Base-by-base conservation (phyloP, 2,329 filamentous ascomycete genomes). In the Trichoderma semiorbis region DNA sequence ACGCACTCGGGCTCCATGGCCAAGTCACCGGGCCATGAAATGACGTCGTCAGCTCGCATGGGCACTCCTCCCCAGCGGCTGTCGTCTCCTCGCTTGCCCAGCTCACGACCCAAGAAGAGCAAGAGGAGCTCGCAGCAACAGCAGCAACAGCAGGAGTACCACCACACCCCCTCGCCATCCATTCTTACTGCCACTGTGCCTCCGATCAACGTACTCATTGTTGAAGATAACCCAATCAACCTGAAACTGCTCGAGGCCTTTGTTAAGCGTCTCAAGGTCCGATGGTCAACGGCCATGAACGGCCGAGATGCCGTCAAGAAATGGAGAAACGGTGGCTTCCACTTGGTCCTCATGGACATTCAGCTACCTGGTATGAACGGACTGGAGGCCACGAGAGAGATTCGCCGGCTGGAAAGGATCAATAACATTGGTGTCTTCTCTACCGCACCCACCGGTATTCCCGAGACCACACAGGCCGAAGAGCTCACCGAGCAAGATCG, bases 201-300 rank as follows among this genome's bases (percentile, higher is more conserved):
- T 8, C 95, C 96, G 1, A 98, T 99, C 83, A 98, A 97, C 76
- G 95, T 98, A 8, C 86, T 99, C 57, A 97, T 99, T 73, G 96
- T 99, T 16, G 96, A 99, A 84, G 96, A 99, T 83, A 99, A 99
- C 81, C 94, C 96, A 74, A 98, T 99, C 86, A 99, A 98, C 79
- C 85, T 98, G 75, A 93, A 94, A 78, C 90, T 99, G 11, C 85
- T 99, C 43, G 95, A 98, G 79, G 94, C 95, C 1, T 97, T 99
- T 78, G 95, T 98, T 86, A 97, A 98, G 83, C 88, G 94, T 63
- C 86, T 99, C 64, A 98, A 97, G 79, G 96, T 99, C 7, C 90
- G 96, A 39, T 98, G 95, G 94, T 92, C 96, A 81, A 97, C 94
- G n/a, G 96, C 96, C 47, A 94, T 97, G 87, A 97, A 98, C 80